phyloP scores from a whole-genome alignment of 768 basidiomycete species.

The Leccinum imitatum region DNA sequence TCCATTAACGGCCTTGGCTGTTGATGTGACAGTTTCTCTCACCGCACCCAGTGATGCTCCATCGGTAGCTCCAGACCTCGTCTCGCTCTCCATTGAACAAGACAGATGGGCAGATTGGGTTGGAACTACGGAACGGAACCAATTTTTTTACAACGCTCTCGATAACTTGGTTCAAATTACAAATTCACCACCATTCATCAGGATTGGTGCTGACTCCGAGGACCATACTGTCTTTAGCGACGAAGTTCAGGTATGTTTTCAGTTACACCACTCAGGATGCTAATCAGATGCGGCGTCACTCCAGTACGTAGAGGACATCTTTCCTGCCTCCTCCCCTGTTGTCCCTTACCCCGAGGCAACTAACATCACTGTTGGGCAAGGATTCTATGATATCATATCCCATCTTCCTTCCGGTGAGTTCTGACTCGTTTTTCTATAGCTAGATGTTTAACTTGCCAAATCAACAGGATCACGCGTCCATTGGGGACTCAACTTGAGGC shows the following conservation, averaged over 20 bases:
- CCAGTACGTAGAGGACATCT: conserved; percentile 47
- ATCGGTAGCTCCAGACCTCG: conserved; percentile 43
- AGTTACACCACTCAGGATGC: background rate
- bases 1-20: conserved; percentile 7
- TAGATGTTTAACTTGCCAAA: background rate
- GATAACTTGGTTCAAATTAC: conserved; percentile 54
- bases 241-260: conserved; percentile 40
- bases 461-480: conserved; percentile 55
- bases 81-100: conserved; percentile 70
- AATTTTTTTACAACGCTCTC: conserved; percentile 61
- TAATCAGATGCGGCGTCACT: background rate
- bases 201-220: conserved; percentile 57
- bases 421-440: background rate
- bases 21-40: conserved; percentile 42
- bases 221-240: conserved; percentile 59
- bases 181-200: conserved; percentile 52
- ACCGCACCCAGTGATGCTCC: conserved; percentile 36
- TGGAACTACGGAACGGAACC: conserved; percentile 49
- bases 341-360: conserved; percentile 69
- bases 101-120: conserved; percentile 72
- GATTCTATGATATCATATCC: conserved; percentile 52
- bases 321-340: conserved; percentile 47
- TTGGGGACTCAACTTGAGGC: conserved; percentile 69
- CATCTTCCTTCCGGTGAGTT: conserved; percentile 49
- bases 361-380: conserved; percentile 55